phyloP scores from a whole-genome alignment of 345 rosid genomes.

The Brassica rapa region DNA sequence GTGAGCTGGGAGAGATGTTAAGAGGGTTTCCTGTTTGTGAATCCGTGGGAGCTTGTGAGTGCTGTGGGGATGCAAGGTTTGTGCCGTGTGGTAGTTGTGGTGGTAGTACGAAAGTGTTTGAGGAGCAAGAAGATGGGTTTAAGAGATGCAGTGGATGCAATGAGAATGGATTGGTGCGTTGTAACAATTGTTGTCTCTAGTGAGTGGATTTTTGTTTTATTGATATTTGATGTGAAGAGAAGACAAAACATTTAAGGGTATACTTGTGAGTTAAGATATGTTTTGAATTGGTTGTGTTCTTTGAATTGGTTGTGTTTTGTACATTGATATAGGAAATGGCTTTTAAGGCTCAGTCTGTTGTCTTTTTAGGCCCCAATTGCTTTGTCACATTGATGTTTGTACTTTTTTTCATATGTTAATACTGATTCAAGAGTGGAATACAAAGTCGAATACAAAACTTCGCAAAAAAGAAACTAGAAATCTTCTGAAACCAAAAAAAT shows the following conservation, averaged over 20 bases:
- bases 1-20: slow-evolving; percentile 57
- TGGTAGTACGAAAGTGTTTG: slow-evolving; percentile 79
- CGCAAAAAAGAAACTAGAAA: too few relatives aligned
- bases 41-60: slow-evolving; percentile 47
- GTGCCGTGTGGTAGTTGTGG: slow-evolving; percentile 62
- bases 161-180: slow-evolving; percentile 86
- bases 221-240: slow-evolving; percentile 22
- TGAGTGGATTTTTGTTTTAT: slow-evolving; percentile 4
- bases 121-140: slow-evolving; percentile 47
- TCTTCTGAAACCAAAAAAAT: too few relatives aligned
- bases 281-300: slow-evolving; percentile 7
- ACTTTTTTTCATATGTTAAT: neutral
- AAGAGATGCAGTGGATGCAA: slow-evolving; percentile 71
- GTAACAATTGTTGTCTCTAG: slow-evolving; percentile 62
- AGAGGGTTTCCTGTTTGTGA: slow-evolving; percentile 51
- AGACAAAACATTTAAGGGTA: neutral
- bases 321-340: neutral
- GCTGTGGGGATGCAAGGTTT: slow-evolving; percentile 81
- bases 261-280: slow-evolving; percentile 25
- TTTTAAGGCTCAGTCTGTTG: neutral
- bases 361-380: neutral
- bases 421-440: neutral
- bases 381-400: slow-evolving; percentile 6
- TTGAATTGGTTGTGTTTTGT: slow-evolving; percentile 25
- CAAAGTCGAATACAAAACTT: neutral